phyloP scores from a whole-genome alignment of 352 stramenopile species.

The Globisporangium iwayamae region DNA sequence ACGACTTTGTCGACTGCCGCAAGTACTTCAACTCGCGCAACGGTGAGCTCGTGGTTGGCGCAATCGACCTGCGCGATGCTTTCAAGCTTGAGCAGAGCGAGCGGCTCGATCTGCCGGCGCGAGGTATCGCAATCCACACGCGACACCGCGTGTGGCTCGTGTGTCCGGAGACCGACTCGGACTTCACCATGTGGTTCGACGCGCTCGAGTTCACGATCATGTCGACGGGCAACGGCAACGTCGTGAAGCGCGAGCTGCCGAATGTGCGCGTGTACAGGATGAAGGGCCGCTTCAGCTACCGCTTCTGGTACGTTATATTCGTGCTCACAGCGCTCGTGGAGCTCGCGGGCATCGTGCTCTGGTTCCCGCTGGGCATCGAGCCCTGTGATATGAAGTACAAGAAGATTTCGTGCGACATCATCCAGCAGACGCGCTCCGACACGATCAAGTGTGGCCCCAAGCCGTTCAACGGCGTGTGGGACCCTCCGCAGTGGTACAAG shows the following conservation, averaged over 20 bases:
- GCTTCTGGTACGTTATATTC: slow-evolving; percentile 72
- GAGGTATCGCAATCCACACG: slow-evolving; percentile 75
- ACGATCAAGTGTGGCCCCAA: slow-evolving; percentile 44
- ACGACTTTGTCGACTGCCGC: slow-evolving; percentile 76
- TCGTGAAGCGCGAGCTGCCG: slow-evolving; percentile 74
- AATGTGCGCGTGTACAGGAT: slow-evolving; percentile 78
- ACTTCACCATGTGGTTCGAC: slow-evolving; percentile 84
- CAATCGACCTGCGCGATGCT: slow-evolving; percentile 69
- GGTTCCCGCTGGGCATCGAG: slow-evolving; percentile 58
- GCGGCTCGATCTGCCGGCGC: slow-evolving; percentile 60
- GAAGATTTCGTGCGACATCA: slow-evolving; percentile 41
- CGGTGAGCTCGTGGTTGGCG: slow-evolving; percentile 67
- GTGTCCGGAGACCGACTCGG: slow-evolving; percentile 75
- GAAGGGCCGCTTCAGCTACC: slow-evolving; percentile 69
- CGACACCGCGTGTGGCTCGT: slow-evolving; percentile 69
- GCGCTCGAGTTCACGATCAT: slow-evolving; percentile 76
- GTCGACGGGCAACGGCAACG: slow-evolving; percentile 60
- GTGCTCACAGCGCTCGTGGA: slow-evolving; percentile 63
- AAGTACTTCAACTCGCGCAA: slow-evolving; percentile 86
- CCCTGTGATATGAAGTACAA: slow-evolving; percentile 65
- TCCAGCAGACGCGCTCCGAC: slow-evolving; percentile 48
- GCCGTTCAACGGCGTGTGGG: slow-evolving; percentile 73
- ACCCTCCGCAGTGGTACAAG: slow-evolving; percentile 65
- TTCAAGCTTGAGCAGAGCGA: slow-evolving; percentile 80
- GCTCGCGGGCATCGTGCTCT: slow-evolving; percentile 38